Percentiles rank a stretch among this genome's conserved stretches.
Evolutionary conservation across 306 rosid genomes (phyloP).

Genomic region (Sechiopsis laciniata): DNA sequence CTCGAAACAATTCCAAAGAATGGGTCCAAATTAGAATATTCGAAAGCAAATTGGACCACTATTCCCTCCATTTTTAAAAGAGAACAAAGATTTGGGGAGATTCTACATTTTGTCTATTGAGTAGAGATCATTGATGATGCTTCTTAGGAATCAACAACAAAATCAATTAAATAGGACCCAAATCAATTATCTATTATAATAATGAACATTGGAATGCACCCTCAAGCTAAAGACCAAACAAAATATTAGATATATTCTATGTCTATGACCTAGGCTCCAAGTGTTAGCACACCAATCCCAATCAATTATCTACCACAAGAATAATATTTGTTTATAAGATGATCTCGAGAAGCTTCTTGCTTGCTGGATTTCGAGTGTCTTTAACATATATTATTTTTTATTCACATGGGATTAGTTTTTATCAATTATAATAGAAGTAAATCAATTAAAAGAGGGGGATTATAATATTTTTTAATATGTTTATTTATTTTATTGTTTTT

Average conservation of each 20-base stretch:
- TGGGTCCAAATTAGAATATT: neutral
- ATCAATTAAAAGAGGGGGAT: no score
- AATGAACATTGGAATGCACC: neutral
- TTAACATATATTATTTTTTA: no score
- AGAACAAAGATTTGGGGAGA: slow-evolving; percentile 1
- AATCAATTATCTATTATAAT: neutral
- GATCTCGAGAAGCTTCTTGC: no score
- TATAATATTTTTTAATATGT: no score
- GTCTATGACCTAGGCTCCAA: neutral
- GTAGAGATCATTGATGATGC: neutral
- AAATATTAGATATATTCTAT: neutral
- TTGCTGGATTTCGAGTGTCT: neutral
- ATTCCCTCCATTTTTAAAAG: neutral
- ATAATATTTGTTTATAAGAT: no score
- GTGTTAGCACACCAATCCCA: neutral
- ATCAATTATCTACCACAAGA: neutral
- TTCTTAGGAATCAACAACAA: neutral
- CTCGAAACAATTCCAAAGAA: neutral
- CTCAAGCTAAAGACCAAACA: neutral
- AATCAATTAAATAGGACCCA: neutral
- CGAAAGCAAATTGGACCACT: neutral
- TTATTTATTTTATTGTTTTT: no score
- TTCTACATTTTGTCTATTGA: neutral
- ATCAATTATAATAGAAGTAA: no score
- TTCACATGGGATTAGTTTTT: no score